Conservation (phyloP, 2,329 filamentous ascomycete genomes). For the Xylaria hypoxylon region DNA sequence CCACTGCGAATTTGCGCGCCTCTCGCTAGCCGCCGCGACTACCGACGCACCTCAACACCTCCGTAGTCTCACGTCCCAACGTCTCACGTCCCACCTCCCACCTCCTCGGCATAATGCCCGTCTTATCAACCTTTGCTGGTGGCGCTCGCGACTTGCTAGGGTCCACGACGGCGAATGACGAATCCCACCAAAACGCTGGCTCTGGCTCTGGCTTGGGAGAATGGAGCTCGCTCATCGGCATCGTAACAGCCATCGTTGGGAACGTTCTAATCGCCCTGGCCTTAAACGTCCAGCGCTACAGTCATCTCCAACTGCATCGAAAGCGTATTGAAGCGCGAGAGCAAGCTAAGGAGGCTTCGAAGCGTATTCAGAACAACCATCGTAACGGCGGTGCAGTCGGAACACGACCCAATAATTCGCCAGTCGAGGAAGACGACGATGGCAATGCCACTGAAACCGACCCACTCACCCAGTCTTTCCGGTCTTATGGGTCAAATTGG, state of each 20-base stretch:
- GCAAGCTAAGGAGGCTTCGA: constrained; percentile 65
- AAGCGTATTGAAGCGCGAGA: constrained; percentile 71
- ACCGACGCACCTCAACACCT: constrained; percentile 1
- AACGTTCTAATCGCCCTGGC: constrained; percentile 96
- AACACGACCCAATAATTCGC: constrained; percentile 42
- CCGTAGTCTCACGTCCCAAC: constrained; percentile 4
- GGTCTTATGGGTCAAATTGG: constrained; percentile 57
- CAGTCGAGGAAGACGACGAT: constrained; percentile 54
- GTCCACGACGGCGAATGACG: constrained; percentile 39
- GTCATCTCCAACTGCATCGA: constrained; percentile 84
- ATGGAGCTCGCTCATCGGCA: constrained; percentile 96
- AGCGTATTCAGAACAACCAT: constrained; percentile 55
- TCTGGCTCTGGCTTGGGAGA: constrained; percentile 65
- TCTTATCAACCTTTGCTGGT: constrained; percentile 35
- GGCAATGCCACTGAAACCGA: constrained; percentile 58
- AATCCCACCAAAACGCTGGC: constrained; percentile 52
- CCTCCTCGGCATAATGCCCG: constrained; percentile 36
- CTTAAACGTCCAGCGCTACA: constrained; percentile 95
- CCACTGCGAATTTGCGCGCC: constrained; percentile 31
- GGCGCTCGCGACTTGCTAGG: constrained; percentile 37
- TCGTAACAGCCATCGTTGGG: constrained; percentile 89
- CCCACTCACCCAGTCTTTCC: constrained; percentile 64
- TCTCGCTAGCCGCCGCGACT: constrained; percentile 34
- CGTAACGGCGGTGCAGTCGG: constrained; percentile 47
- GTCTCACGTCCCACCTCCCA: neutral